Conservation (phyloP, 768 basidiomycete species). For the Obba rivulosa region DNA sequence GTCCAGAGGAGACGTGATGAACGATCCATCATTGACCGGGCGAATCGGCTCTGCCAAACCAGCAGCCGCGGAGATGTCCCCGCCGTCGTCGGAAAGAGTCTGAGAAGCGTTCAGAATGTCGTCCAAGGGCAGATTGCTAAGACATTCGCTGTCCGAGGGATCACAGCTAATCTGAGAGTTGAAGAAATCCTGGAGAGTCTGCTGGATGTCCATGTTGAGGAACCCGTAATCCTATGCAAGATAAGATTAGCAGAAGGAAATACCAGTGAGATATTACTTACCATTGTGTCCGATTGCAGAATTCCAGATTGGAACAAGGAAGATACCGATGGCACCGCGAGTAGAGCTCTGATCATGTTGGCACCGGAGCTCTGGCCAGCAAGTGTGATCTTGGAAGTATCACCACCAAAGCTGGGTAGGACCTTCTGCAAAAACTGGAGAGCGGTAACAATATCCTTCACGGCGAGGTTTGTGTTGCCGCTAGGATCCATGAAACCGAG, state of each 20-base stretch:
- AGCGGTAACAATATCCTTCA: slow-evolving; percentile 63
- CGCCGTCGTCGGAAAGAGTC: slow-evolving; percentile 38
- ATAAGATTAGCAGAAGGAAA: not conserved
- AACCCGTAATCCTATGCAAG: slow-evolving; percentile 63
- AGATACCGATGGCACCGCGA: slow-evolving; percentile 66
- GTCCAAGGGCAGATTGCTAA: slow-evolving; percentile 41
- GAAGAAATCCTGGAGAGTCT: slow-evolving; percentile 47
- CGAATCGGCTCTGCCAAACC: slow-evolving; percentile 56
- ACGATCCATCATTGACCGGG: slow-evolving; percentile 59
- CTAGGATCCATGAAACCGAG: slow-evolving; percentile 73
- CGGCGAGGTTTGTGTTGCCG: slow-evolving; percentile 65
- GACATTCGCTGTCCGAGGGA: slow-evolving; percentile 43
- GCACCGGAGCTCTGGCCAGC: slow-evolving; percentile 85
- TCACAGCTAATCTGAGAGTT: slow-evolving; percentile 43
- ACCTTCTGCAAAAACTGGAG: slow-evolving; percentile 56
- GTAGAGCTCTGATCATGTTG: slow-evolving; percentile 68
- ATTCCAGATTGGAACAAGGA: slow-evolving; percentile 74
- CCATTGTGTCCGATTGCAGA: slow-evolving; percentile 86
- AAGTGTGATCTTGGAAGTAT: slow-evolving; percentile 57
- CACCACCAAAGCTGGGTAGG: slow-evolving; percentile 64
- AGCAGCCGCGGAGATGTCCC: slow-evolving; percentile 45
- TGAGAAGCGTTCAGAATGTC: slow-evolving; percentile 50
- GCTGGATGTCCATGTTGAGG: slow-evolving; percentile 47
- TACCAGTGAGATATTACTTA: slow-evolving; percentile 23
- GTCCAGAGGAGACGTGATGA: slow-evolving; percentile 65